phyloP scores from a whole-genome alignment of 1,139 yeast genomes.

The Schwanniomyces etchellsii region DNA sequence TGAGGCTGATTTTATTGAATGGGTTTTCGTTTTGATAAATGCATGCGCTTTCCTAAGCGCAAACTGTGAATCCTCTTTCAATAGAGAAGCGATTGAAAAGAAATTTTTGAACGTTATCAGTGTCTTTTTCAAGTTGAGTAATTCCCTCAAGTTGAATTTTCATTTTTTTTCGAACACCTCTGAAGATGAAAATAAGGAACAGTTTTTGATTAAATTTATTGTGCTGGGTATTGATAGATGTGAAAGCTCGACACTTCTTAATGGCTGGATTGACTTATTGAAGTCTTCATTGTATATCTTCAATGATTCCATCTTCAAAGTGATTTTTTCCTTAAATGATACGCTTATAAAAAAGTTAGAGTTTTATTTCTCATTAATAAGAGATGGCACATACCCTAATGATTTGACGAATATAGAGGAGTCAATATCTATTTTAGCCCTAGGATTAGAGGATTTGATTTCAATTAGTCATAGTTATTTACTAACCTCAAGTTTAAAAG shows the following conservation, averaged over 20 bases:
- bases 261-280: slow-evolving; percentile 43
- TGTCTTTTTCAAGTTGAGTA: not conserved
- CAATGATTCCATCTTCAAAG: slow-evolving; percentile 47
- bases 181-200: slow-evolving; percentile 22
- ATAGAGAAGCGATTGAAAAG: not conserved
- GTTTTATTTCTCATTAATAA: slow-evolving; percentile 22
- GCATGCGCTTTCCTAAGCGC: slow-evolving; percentile 18
- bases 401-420: slow-evolving; percentile 32
- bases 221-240: slow-evolving; percentile 33
- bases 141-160: not conserved
- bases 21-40: slow-evolving; percentile 24
- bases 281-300: slow-evolving; percentile 41
- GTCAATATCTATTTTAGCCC: slow-evolving; percentile 47
- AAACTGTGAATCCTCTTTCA: not conserved
- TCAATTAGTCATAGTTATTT: slow-evolving; percentile 58
- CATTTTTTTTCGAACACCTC: too few species aligned
- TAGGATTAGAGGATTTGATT: slow-evolving; percentile 64
- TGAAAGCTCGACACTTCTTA: slow-evolving; percentile 34
- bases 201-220: slow-evolving; percentile 29
- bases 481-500: slow-evolving; percentile 26
- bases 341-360: slow-evolving; percentile 45
- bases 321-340: slow-evolving; percentile 43
- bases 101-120: not conserved
- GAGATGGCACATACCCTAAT: slow-evolving; percentile 6
- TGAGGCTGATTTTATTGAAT: slow-evolving; percentile 44